Conservation (phyloP, 805 yeast genomes). For the Isabelozyma gotoi region DNA sequence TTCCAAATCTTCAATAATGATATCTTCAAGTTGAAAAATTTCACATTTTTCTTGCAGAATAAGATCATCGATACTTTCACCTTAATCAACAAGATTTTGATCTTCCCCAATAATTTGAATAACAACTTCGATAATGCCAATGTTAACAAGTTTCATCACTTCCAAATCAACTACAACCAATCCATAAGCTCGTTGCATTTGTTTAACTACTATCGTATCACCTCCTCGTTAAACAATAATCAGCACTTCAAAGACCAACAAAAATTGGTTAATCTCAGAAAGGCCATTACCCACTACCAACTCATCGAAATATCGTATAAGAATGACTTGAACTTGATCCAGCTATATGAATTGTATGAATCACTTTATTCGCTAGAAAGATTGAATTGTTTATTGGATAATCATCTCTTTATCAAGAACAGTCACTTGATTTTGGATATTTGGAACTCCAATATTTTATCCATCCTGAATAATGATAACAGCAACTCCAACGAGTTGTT, state of each 20-base stretch:
- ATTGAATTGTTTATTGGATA: conserved; percentile 16
- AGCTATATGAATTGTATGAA: conserved; percentile 32
- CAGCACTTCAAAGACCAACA: conserved; percentile 27
- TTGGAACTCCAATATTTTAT: conserved; percentile 7
- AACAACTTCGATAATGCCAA: conserved; percentile 1
- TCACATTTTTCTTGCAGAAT: conserved; percentile 23
- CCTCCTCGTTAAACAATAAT: conserved; percentile 18
- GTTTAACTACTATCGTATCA: conserved; percentile 29
- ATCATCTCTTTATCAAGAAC: conserved; percentile 13
- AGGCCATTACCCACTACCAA: conserved; percentile 31
- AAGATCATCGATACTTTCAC: conserved; percentile 28
- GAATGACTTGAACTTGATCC: conserved; percentile 15
- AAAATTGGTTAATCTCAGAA: conserved; percentile 24
- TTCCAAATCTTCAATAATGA: conserved; percentile 16
- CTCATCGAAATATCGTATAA: conserved; percentile 25
- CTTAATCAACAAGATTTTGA: conserved; percentile 18
- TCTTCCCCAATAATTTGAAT: conserved; percentile 13
- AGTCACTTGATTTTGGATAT: conserved; percentile 15
- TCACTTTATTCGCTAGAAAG: conserved; percentile 28
- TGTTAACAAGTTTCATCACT: conserved; percentile 7
- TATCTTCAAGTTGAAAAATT: conserved; percentile 19
- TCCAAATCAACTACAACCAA: conserved; percentile 30
- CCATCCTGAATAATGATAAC: conserved; percentile 3
- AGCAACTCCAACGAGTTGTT: conserved; percentile 1
- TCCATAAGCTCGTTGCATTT: conserved; percentile 27